These are phyloP conservation scores for Ceratobasidium papillatum DNA, from an alignment of 1,284 basidiomycete species.

Conservation along the genomic window DNA sequence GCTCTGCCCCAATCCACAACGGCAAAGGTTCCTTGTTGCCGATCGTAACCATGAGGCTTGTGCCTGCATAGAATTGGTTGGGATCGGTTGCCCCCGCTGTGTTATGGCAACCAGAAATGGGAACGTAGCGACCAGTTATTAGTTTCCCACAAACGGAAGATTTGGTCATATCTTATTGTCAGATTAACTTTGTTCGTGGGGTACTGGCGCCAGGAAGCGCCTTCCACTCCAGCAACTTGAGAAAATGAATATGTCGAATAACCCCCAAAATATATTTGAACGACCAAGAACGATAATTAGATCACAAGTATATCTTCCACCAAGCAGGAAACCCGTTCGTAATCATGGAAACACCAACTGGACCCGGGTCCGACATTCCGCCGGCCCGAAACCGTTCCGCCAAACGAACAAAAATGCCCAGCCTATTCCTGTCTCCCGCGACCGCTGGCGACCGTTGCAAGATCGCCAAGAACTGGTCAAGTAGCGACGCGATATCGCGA, in stretches of 20 bases:
- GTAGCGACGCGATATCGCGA: background rate
- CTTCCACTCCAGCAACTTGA: background rate
- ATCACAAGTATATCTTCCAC: slow-evolving; percentile 31
- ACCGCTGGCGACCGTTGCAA: slow-evolving; percentile 22
- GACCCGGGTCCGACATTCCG: slow-evolving; percentile 16
- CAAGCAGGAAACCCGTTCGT: slow-evolving; percentile 26
- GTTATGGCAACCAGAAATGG: background rate
- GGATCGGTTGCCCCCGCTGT: background rate
- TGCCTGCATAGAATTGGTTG: background rate
- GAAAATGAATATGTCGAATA: background rate
- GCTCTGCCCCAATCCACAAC: background rate
- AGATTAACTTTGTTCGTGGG: background rate
- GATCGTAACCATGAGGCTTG: slow-evolving; percentile 2
- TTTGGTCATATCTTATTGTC: background rate
- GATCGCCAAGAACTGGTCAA: slow-evolving; percentile 5
- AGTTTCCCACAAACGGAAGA: background rate
- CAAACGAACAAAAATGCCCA: slow-evolving; percentile 5
- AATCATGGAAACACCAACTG: slow-evolving; percentile 13
- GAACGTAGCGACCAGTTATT: slow-evolving; percentile 8
- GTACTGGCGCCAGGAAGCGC: background rate
- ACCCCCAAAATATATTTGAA: background rate
- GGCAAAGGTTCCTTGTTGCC: background rate
- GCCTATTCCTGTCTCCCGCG: background rate
- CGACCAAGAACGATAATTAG: background rate
- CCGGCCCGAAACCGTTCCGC: slow-evolving; percentile 1